phyloP scores from a whole-genome alignment of 2,329 filamentous ascomycete genomes.

The Coleophoma cylindrospora region DNA sequence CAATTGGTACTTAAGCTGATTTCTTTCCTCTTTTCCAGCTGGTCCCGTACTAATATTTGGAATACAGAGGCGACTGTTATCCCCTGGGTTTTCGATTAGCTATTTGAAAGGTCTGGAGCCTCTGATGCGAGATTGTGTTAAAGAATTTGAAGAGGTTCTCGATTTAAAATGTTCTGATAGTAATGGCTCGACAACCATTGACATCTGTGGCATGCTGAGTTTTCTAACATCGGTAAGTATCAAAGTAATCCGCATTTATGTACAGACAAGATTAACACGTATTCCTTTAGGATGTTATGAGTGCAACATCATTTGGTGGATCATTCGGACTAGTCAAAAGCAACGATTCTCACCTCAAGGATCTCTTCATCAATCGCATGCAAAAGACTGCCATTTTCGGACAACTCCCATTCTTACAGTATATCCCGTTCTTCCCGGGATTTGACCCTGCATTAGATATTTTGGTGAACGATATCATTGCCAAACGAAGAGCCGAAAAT shows the following conservation, averaged over 20 bases:
- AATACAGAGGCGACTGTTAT: constrained; percentile 10
- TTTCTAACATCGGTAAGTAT: constrained; percentile 9
- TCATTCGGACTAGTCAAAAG: constrained; percentile 12
- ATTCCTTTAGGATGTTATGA: constrained; percentile 11
- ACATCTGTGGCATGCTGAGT: constrained; percentile 8
- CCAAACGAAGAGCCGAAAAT: not conserved
- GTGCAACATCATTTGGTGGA: constrained; percentile 11
- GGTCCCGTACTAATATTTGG: not conserved
- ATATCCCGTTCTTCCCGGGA: constrained; percentile 8
- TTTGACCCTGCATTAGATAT: not conserved
- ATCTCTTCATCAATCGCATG: constrained; percentile 7
- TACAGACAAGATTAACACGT: no score
- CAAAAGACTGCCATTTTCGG: constrained; percentile 7
- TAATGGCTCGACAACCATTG: constrained; percentile 2
- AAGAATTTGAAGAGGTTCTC: constrained; percentile 7
- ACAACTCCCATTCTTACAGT: constrained; percentile 9
- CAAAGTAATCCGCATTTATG: no score
- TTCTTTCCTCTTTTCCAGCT: not conserved
- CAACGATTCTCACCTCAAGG: constrained; percentile 9
- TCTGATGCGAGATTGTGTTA: constrained; percentile 10
- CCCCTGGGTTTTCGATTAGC: constrained; percentile 13
- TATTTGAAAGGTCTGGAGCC: constrained; percentile 14
- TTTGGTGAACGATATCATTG: constrained; percentile 9
- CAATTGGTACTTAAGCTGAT: constrained; percentile 6
- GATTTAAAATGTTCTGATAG: constrained; percentile 4